Evolutionary conservation across 805 yeast genomes (phyloP), one percentile per base, ranked within the genome.

Genomic region (Cephaloascus albidus): DNA sequence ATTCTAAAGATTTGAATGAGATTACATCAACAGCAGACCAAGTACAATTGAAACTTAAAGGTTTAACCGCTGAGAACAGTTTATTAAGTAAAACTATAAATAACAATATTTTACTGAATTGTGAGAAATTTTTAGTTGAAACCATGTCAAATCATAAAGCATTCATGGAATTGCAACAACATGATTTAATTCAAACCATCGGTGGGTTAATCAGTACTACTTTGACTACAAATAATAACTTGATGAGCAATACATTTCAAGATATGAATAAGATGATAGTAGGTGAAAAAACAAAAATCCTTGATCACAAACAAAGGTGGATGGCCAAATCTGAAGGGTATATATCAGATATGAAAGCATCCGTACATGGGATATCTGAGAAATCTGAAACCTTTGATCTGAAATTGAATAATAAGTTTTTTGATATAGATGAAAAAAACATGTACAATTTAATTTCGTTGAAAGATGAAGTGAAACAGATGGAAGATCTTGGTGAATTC

Each of bases 341-440:
- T 12, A 23, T 8, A 23, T 6, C 6, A 8, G 28, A 23, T 12
- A 23, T 23, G 12, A 23, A 12, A 12, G 12, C 6, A 8, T 23
- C 28, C 12, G 28, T 23, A n/a, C n/a, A n/a, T n/a, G n/a, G n/a
- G n/a, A n/a, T n/a, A n/a, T n/a, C n/a, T n/a, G n/a, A 17, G 28
- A 4, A 17, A 8, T 27, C 37, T 33, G 18, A 15, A 16, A 37
- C 44, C 5, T 12, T 32, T 8, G 40, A 36, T 17, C 30, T 36
- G n/a, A 32, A n/a, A 1, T 33, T 36, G 16, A 17, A 36, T 5
- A 18, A 38, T 8, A 19, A 36, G 18, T 35, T 34, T 16, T 36
- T 42, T 4, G 26, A 39, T 18, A 37, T 36, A 8, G 18, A 38
- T 3, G 41, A 36, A 36, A 38, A 36, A 16, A 38, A 39, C 28